Evolutionary conservation across 495 filamentous ascomycete genomes (phyloP).

Genomic region (Symbiotaphrina buchneri): DNA sequence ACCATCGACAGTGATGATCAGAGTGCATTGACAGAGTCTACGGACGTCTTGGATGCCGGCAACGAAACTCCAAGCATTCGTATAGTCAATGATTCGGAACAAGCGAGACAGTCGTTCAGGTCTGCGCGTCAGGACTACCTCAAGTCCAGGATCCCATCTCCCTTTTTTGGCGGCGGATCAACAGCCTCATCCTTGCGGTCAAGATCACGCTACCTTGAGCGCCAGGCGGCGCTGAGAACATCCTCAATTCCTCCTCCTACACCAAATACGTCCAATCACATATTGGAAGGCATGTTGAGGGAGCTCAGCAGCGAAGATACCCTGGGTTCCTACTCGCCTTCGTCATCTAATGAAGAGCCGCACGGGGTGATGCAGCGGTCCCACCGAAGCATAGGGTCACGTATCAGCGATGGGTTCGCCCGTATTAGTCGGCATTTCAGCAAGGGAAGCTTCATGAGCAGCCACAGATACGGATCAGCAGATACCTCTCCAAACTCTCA

Average conservation of each 20-base stretch:
- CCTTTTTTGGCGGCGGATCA: conserved; percentile 1
- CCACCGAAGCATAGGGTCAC: background rate
- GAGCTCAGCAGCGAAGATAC: background rate
- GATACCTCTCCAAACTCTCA: background rate
- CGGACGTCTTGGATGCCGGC: conserved; percentile 1
- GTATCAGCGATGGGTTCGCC: background rate
- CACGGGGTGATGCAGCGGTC: too few species aligned
- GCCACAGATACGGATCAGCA: background rate
- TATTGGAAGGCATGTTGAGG: conserved; percentile 1
- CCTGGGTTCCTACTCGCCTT: background rate
- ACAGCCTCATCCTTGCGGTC: background rate
- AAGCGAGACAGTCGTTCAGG: background rate
- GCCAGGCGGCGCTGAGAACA: background rate
- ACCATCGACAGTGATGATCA: conserved; percentile 1
- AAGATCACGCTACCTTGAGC: background rate
- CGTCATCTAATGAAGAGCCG: background rate
- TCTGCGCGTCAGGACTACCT: background rate
- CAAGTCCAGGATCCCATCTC: conserved; percentile 1
- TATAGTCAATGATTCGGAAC: conserved; percentile 1
- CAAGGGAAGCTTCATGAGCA: conserved; percentile 1
- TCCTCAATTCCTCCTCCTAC: background rate
- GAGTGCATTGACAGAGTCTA: conserved; percentile 1
- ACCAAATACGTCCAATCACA: background rate
- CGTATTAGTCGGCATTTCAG: background rate
- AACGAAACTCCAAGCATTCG: background rate